Evolutionary conservation across 352 stramenopile genomes (phyloP).

Genomic region (Phytopythium boreale): DNA sequence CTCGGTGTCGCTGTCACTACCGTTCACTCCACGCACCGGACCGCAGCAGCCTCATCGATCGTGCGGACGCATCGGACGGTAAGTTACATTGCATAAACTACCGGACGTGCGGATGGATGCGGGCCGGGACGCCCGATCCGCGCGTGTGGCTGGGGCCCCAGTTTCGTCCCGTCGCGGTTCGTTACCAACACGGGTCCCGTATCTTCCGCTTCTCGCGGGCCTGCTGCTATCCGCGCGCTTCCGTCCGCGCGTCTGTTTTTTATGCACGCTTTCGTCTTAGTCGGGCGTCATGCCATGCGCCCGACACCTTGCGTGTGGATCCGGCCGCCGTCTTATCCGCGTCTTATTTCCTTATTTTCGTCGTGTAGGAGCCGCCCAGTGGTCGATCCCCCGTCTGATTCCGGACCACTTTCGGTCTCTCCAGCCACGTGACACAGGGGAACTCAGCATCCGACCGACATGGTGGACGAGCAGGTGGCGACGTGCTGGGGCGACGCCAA

Average conservation of each 20-base stretch:
- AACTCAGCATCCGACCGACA: neutral
- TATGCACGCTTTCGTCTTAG: neutral
- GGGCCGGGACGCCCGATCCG: too few species aligned
- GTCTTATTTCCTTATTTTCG: conserved; percentile 4
- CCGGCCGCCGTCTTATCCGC: neutral
- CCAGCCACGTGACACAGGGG: neutral
- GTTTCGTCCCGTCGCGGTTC: neutral
- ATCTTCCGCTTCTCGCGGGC: neutral
- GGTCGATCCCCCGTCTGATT: neutral
- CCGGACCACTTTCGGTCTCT: neutral
- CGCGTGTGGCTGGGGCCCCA: neutral
- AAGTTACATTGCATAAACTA: too few species aligned
- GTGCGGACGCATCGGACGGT: too few species aligned
- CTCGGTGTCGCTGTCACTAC: too few species aligned
- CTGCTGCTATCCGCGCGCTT: neutral
- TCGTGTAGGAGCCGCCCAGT: neutral
- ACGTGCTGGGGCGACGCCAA: conserved; percentile 33
- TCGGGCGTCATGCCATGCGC: neutral
- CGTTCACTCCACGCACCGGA: too few species aligned
- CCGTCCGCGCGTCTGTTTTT: conserved; percentile 2
- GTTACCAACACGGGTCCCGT: neutral
- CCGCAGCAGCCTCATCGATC: too few species aligned
- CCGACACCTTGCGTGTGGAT: neutral
- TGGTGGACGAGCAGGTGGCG: neutral
- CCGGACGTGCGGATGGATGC: too few species aligned